Base-by-base conservation (phyloP, 2,329 filamentous ascomycete genomes). In the Verruconis gallopava region DNA sequence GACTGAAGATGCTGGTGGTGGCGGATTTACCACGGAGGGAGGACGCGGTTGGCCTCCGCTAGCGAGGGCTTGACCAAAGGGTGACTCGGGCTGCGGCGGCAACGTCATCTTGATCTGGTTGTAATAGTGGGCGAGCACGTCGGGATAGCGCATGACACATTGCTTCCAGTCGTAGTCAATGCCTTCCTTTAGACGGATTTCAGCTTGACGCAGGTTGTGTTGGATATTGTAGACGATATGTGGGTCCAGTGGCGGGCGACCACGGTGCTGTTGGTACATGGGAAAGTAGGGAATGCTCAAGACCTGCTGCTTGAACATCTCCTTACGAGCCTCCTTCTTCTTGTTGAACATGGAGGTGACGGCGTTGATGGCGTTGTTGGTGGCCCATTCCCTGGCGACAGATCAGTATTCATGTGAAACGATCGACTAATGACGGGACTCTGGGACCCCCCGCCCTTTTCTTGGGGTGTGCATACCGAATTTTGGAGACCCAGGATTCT, bases 41-140 rank as follows among this genome's bases (percentile, higher is more conserved):
- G 30, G 15, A 12, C 40, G 21, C 37, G 30, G 40, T 42, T 37
- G 33, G 11, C 21, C 19, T 15, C 21, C 36, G 35, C 18, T 21
- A 17, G 22, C 34, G 22, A 22, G 37, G 19, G 22, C 15, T 12
- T 32, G 30, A 22, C 21, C 18, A 17, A 38, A 43, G 11, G 41
- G 36, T 30, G 32, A 21, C 19, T 43, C 21, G 71, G 71, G 48
- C 15, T 46, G 28, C 18, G 22, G 19, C 14, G 45, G 45, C 5
- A 42, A 35, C 15, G 28, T 18, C 9, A 46, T 25, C 4, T 47
- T 21, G 4, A 47, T 17, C 32, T 43, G 44, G 13, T 5, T 13
- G 35, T 46, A 47, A 33, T 37, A 47, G 28, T 47, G 37, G 12
- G 40, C 33, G 19, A 47, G 35, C 12, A 47, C 45, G 22, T 47